Conservation (phyloP, 2,329 filamentous ascomycete species). For the Capronia epimyces region DNA sequence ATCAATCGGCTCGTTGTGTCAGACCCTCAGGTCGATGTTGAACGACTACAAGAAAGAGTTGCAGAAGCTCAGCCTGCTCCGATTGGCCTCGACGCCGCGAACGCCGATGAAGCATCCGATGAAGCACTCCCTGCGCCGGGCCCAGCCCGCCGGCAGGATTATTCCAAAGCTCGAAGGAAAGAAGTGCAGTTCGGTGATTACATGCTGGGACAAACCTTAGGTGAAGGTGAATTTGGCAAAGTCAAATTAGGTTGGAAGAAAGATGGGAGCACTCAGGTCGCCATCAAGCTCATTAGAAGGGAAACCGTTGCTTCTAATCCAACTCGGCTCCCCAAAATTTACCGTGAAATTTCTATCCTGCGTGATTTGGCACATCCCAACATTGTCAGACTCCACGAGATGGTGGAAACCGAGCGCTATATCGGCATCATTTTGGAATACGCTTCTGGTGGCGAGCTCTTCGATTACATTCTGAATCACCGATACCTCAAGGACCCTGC, state of each 20-base stretch:
- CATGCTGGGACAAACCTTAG: conserved; percentile 88
- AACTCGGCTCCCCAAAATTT: conserved; percentile 87
- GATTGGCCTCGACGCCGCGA: conserved; percentile 46
- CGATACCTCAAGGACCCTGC: conserved; percentile 92
- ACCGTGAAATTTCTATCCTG: conserved; percentile 91
- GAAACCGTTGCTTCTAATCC: conserved; percentile 86
- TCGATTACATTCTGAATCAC: conserved; percentile 96
- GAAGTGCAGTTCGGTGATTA: conserved; percentile 91
- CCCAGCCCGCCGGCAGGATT: conserved; percentile 50
- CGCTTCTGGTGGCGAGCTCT: conserved; percentile 92
- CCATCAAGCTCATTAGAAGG: conserved; percentile 94
- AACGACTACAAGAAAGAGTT: conserved; percentile 64
- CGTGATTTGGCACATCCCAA: conserved; percentile 86
- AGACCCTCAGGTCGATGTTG: conserved; percentile 67
- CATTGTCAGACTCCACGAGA: conserved; percentile 93
- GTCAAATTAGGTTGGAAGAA: conserved; percentile 98
- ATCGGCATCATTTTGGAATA: conserved; percentile 99
- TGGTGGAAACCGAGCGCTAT: conserved; percentile 94
- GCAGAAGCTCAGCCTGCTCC: conserved; percentile 50
- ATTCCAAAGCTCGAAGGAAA: conserved; percentile 57
- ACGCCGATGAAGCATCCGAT: conserved; percentile 39
- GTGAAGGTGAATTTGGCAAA: conserved; percentile 97
- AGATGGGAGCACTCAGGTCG: conserved; percentile 87
- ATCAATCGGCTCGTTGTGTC: conserved; percentile 72
- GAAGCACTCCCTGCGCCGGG: conserved; percentile 31